These are phyloP conservation scores for Hydrangea macrophylla DNA, from an alignment of 148 eudicot species.

Conservation along the genomic window DNA sequence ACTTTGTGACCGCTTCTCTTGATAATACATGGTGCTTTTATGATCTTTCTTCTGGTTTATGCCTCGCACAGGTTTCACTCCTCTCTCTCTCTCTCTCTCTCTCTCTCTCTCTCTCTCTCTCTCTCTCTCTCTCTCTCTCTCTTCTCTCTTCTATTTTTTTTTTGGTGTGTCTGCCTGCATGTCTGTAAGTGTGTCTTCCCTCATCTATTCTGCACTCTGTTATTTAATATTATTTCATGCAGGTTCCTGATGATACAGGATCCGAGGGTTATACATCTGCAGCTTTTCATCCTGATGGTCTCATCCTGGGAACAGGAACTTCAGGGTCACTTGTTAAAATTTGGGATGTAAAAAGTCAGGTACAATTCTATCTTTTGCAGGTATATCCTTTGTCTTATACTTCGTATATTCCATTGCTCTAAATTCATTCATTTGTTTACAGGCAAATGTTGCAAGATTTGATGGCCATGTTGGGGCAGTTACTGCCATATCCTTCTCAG, in stretches of 20 bases:
- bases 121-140: no score
- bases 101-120: no score
- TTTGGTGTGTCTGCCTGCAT: no score
- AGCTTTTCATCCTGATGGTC: slow-evolving; percentile 98
- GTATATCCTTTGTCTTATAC: not conserved
- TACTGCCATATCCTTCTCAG: slow-evolving; percentile 89
- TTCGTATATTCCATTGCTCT: not conserved
- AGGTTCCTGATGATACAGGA: slow-evolving; percentile 73
- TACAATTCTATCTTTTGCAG: slow-evolving; percentile 20
- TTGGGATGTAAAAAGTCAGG: slow-evolving; percentile 99
- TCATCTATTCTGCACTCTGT: slow-evolving; percentile 3
- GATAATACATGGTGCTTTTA: slow-evolving; percentile 97
- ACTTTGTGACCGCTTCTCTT: slow-evolving; percentile 85
- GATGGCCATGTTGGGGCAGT: slow-evolving; percentile 89
- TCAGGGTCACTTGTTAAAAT: slow-evolving; percentile 76
- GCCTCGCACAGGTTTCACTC: slow-evolving; percentile 78
- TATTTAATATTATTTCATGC: slow-evolving; percentile 9
- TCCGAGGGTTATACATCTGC: slow-evolving; percentile 93
- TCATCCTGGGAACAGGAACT: slow-evolving; percentile 95
- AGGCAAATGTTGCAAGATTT: slow-evolving; percentile 86
- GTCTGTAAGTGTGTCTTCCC: not conserved
- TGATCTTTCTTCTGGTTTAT: slow-evolving; percentile 71
- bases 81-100: no score
- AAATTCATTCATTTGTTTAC: slow-evolving; percentile 17
- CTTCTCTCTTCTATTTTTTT: no score